Conservation (phyloP, 257 asterid genomes). For the Solanum habrochaites region DNA sequence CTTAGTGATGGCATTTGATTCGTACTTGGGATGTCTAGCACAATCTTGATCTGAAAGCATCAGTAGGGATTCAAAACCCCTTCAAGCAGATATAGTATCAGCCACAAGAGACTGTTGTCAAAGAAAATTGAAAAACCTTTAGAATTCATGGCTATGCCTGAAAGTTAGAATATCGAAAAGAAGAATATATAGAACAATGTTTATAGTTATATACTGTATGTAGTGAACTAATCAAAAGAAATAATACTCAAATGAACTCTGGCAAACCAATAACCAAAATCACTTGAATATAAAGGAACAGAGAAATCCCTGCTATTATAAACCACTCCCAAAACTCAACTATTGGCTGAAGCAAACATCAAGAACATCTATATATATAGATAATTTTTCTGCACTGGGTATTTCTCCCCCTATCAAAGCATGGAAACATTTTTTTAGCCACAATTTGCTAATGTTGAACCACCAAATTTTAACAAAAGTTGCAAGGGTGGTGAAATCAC, state of each 20-base stretch:
- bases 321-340: not conserved
- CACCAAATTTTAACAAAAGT: not conserved
- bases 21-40: constrained; percentile 14
- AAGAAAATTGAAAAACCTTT: not conserved
- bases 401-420: not conserved
- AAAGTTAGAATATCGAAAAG: not conserved
- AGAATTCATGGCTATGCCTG: not conserved
- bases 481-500: not conserved
- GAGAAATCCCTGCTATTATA: not conserved
- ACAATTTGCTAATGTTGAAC: not conserved
- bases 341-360: not conserved
- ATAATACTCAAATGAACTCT: not conserved
- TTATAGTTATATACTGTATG: not conserved
- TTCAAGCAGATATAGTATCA: constrained; percentile 18
- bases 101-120: constrained; percentile 28
- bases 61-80: constrained; percentile 22
- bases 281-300: not conserved
- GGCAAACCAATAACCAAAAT: not conserved
- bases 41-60: constrained; percentile 29
- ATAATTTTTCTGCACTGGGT: not conserved
- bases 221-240: not conserved
- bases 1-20: constrained; percentile 84
- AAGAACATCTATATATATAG: not conserved
- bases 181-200: not conserved
- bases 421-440: not conserved